These are phyloP conservation scores for Boletus reticulatus DNA, from an alignment of 768 basidiomycete species.

Conservation along the genomic window DNA sequence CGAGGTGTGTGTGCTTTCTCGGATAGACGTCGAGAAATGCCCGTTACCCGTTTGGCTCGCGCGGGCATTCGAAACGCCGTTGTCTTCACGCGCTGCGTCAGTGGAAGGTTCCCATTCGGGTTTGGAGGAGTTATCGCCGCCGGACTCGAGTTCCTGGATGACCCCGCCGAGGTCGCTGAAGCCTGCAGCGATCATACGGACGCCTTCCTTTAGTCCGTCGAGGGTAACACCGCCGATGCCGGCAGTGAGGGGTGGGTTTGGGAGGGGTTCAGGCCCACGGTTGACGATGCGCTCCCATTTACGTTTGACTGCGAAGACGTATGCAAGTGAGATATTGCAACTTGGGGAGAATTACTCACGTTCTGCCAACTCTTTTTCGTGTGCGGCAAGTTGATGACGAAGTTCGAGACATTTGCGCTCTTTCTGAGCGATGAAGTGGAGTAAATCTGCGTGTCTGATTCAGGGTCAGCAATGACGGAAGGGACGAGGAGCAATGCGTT, in stretches of 20 bases:
- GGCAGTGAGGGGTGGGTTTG: neutral
- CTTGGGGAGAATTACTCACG: slow-evolving; percentile 35
- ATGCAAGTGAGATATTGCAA: neutral
- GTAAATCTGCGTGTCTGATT: slow-evolving; percentile 70
- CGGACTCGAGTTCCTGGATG: slow-evolving; percentile 12
- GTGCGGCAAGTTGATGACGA: slow-evolving; percentile 65
- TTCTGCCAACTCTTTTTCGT: slow-evolving; percentile 71
- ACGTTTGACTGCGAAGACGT: slow-evolving; percentile 55
- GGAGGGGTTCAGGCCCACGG: slow-evolving; percentile 38
- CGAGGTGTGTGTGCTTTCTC: slow-evolving; percentile 16
- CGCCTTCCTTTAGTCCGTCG: slow-evolving; percentile 64
- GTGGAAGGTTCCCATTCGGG: neutral
- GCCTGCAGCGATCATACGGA: slow-evolving; percentile 55
- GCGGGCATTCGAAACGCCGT: slow-evolving; percentile 24
- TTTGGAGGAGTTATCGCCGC: neutral
- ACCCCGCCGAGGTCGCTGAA: slow-evolving; percentile 31
- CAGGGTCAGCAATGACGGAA: neutral
- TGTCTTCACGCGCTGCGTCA: slow-evolving; percentile 9
- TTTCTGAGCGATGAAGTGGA: slow-evolving; percentile 86
- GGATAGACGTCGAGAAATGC: slow-evolving; percentile 45
- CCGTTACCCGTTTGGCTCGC: slow-evolving; percentile 25
- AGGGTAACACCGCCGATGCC: slow-evolving; percentile 31
- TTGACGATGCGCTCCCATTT: slow-evolving; percentile 83
- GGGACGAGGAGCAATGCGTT: neutral
- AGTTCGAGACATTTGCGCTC: slow-evolving; percentile 82